phyloP scores from a whole-genome alignment of 2,329 filamentous ascomycete species.

The Clonostachys sp. region DNA sequence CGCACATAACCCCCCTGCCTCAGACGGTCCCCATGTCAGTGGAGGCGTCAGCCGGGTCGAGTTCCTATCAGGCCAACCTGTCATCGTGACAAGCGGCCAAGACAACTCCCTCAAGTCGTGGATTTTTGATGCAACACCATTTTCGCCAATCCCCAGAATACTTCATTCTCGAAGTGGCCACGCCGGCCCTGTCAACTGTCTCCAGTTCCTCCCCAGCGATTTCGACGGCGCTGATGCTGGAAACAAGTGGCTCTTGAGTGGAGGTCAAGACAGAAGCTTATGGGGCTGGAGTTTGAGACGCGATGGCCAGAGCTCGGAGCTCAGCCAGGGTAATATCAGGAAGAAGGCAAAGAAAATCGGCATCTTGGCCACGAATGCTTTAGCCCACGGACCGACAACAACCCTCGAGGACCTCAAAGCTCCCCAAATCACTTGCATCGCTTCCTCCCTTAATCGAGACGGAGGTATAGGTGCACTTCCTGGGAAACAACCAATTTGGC shows the following conservation, averaged over 20 bases:
- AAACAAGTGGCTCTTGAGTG: slow-evolving; percentile 92
- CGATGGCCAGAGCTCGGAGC: slow-evolving; percentile 88
- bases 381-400: slow-evolving; percentile 56
- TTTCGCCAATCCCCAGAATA: slow-evolving; percentile 79
- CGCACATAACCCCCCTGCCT: slow-evolving; percentile 74
- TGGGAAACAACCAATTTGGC: slow-evolving; percentile 77
- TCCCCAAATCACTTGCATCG: slow-evolving; percentile 86
- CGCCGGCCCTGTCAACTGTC: slow-evolving; percentile 74
- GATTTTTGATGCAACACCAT: slow-evolving; percentile 93
- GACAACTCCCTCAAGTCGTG: slow-evolving; percentile 95
- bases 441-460: slow-evolving; percentile 88
- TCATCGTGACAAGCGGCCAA: slow-evolving; percentile 83
- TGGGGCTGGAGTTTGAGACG: slow-evolving; percentile 96
- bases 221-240: slow-evolving; percentile 84
- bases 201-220: slow-evolving; percentile 81
- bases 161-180: slow-evolving; percentile 86
- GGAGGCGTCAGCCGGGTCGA: slow-evolving; percentile 84
- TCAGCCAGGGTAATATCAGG: slow-evolving; percentile 85
- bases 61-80: slow-evolving; percentile 83
- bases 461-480: slow-evolving; percentile 85
- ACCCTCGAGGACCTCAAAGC: slow-evolving; percentile 77
- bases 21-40: slow-evolving; percentile 47
- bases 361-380: slow-evolving; percentile 54
- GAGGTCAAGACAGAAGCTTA: slow-evolving; percentile 82
- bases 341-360: slow-evolving; percentile 87